Percentiles rank a stretch among this genome's conserved stretches.
phyloP scores from a whole-genome alignment of 2,329 filamentous ascomycete species.

The Drechslerella dactyloides region DNA sequence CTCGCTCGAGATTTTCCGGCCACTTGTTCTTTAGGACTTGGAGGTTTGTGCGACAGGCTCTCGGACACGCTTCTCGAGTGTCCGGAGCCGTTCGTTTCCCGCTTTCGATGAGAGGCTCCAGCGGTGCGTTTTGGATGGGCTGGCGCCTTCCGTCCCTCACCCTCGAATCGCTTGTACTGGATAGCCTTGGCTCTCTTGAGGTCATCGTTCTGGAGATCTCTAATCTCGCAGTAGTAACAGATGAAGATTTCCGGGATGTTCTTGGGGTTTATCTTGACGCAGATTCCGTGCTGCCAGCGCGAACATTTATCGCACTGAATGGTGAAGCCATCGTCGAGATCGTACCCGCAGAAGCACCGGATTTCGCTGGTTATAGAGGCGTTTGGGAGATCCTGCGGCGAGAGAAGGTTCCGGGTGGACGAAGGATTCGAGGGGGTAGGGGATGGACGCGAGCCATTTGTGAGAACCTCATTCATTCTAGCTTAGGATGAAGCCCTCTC shows the following conservation, averaged over 20 bases:
- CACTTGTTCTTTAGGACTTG: slow-evolving; percentile 34
- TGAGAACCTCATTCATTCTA: slow-evolving; percentile 56
- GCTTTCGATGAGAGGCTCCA: slow-evolving; percentile 87
- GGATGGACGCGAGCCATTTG: slow-evolving; percentile 54
- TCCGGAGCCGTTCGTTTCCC: slow-evolving; percentile 67
- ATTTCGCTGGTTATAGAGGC: slow-evolving; percentile 54
- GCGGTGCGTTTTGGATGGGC: slow-evolving; percentile 67
- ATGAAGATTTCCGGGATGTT: slow-evolving; percentile 76
- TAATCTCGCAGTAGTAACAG: slow-evolving; percentile 85
- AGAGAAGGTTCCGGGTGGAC: slow-evolving; percentile 50
- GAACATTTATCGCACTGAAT: slow-evolving; percentile 96
- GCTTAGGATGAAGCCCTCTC: slow-evolving; percentile 54
- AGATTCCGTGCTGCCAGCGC: slow-evolving; percentile 97
- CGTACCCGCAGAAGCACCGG: slow-evolving; percentile 84
- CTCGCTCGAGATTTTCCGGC: slow-evolving; percentile 37
- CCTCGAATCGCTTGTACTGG: slow-evolving; percentile 68
- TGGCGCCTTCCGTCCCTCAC: slow-evolving; percentile 56
- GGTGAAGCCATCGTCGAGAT: slow-evolving; percentile 95
- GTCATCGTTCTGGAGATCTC: slow-evolving; percentile 67
- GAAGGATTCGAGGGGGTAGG: slow-evolving; percentile 53
- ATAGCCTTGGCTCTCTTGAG: slow-evolving; percentile 75
- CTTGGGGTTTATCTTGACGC: slow-evolving; percentile 84
- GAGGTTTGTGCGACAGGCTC: slow-evolving; percentile 58
- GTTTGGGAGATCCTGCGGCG: slow-evolving; percentile 47
- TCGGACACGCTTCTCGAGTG: slow-evolving; percentile 63